Evolutionary conservation across 306 rosid genomes (phyloP), one percentile per base, ranked within the genome.

Genomic region (Cicer pinnatifidum): DNA sequence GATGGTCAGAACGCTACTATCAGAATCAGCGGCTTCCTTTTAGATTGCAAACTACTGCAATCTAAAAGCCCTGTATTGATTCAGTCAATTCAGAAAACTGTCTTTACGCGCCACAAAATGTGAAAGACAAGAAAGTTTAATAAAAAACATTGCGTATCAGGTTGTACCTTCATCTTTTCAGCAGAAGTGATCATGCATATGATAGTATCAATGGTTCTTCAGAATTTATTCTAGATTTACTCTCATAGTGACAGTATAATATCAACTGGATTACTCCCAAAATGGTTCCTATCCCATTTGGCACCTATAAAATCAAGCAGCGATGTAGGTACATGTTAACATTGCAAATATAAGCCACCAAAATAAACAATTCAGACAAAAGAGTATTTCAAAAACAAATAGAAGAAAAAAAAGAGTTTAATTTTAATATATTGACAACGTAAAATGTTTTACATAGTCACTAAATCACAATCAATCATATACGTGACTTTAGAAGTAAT

Each of bases 281-380:
- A 62, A 91, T 11, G 12, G 96, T 88, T 83, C 98, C 98, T 40
- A 93, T 88, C 69, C 97, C 98, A 78, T 93, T 93, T 57, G 98
- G 98, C 35, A 78, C 84, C 98, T 93, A 86, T 73, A 73, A 82
- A 71, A 67, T 40, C 50, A 77, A 64, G 50, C 66, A 66, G 11
- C 60, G 12, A 69, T 68, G 17, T 11, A 51, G 38, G 38, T 7
- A 11, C 61, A 64, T 69, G 40, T 70, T 60, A 59, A 59, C 50
- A 59, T 33, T 45, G 38, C 38, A 70, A 40, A 57, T 69, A 0
- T 7, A 39, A 33, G 69, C 56, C 37, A 66, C 15, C 8, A 37
- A 43, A 75, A 38, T 51, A 33, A 65, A 17, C 8, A 20, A 43
- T 45, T 67, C 40, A 52, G 53, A 12, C 28, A 3, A 58, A 71